Percentiles rank a stretch among this genome's conserved stretches.
These are phyloP conservation scores for Clarireedia paspali DNA, from an alignment of 2,329 filamentous ascomycete species.

Conservation along the genomic window DNA sequence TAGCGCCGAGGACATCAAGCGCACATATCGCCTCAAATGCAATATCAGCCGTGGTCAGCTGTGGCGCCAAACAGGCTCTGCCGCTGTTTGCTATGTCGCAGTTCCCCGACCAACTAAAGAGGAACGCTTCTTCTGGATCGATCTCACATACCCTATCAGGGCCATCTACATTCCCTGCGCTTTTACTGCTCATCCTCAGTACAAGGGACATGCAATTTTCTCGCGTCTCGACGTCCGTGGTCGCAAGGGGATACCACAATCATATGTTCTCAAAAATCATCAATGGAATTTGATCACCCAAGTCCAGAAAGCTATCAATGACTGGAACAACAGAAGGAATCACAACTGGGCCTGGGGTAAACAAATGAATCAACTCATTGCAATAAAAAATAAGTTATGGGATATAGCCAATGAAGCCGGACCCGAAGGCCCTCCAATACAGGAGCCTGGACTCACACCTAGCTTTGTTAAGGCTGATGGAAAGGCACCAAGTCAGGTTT, in stretches of 20 bases:
- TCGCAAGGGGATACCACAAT: background rate
- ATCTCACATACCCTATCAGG: conserved; percentile 1
- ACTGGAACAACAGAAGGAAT: background rate
- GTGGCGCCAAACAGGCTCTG: background rate
- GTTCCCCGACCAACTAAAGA: background rate
- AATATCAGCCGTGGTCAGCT: background rate
- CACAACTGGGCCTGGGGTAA: background rate
- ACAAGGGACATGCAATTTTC: background rate
- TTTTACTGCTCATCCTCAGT: background rate
- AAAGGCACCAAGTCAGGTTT: background rate
- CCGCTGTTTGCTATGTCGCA: background rate
- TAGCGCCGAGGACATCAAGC: background rate
- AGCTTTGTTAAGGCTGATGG: background rate
- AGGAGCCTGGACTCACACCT: background rate
- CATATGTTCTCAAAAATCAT: background rate
- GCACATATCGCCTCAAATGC: background rate
- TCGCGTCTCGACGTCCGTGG: background rate
- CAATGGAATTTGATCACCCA: background rate
- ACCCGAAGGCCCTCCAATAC: background rate
- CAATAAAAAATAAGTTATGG: too few species aligned
- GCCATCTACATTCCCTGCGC: background rate
- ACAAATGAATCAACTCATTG: background rate
- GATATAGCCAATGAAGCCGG: background rate
- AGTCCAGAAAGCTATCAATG: background rate
- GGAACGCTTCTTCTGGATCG: conserved; percentile 1